Evolutionary conservation across 805 yeast species (phyloP).

Genomic region (Candida easanensis): DNA sequence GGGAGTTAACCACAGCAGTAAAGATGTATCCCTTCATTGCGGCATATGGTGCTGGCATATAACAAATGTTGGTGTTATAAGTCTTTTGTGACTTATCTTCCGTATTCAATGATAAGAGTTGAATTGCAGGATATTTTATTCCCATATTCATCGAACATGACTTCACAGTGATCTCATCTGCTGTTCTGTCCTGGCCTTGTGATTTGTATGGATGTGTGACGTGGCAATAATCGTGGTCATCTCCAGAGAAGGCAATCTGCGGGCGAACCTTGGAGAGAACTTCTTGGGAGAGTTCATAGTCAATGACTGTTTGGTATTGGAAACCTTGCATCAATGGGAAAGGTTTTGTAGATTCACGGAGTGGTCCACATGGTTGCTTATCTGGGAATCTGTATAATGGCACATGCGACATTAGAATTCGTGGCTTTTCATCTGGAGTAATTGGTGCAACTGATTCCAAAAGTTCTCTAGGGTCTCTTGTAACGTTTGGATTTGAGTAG

Average conservation of each 20-base stretch:
- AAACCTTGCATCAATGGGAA: conserved; percentile 74
- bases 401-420: conserved; percentile 79
- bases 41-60: conserved; percentile 52
- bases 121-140: conserved; percentile 79
- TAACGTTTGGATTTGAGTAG: conserved; percentile 41
- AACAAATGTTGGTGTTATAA: conserved; percentile 49
- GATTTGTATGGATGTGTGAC: conserved; percentile 46
- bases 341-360: conserved; percentile 61
- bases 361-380: conserved; percentile 66
- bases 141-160: conserved; percentile 94
- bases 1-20: conserved; percentile 21
- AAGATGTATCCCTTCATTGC: conserved; percentile 37
- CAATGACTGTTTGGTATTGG: conserved; percentile 90
- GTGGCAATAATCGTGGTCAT: conserved; percentile 95
- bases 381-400: conserved; percentile 75
- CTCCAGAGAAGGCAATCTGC: conserved; percentile 76
- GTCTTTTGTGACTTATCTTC: conserved; percentile 21
- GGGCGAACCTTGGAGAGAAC: conserved; percentile 65
- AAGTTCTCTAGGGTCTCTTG: conserved; percentile 48
- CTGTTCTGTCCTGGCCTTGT: conserved; percentile 27
- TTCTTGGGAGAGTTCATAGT: conserved; percentile 52
- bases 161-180: conserved; percentile 84
- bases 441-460: conserved; percentile 36
- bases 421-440: conserved; percentile 41
- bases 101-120: conserved; percentile 63